A percentile compares a stretch with the other conserved stretches of the same genome.
Evolutionary conservation across 805 yeast species (phyloP).

Genomic region (Lachancea quebecensis): DNA sequence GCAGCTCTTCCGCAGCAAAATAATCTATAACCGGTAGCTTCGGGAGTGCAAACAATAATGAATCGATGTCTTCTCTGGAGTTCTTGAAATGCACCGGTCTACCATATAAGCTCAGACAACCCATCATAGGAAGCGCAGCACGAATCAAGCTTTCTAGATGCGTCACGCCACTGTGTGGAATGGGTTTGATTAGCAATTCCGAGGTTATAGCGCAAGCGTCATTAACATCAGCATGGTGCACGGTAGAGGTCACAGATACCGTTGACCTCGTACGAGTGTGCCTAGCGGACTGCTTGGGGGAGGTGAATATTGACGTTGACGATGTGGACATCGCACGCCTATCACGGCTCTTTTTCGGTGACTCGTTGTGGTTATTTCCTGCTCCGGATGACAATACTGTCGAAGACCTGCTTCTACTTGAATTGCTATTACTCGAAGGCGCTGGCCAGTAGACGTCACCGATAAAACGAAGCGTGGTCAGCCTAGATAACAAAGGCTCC

Average conservation of each 20-base stretch:
- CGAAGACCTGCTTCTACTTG: constrained; percentile 8
- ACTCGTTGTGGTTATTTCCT: not conserved
- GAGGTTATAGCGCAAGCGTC: constrained; percentile 6
- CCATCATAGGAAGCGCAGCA: constrained; percentile 57
- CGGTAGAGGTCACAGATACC: constrained; percentile 7
- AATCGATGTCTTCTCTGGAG: constrained; percentile 42
- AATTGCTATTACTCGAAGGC: not conserved
- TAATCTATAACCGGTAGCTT: constrained; percentile 60
- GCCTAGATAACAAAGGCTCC: constrained; percentile 3
- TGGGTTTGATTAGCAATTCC: constrained; percentile 50
- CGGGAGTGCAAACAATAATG: constrained; percentile 66
- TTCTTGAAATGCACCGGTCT: constrained; percentile 56
- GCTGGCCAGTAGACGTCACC: constrained; percentile 8
- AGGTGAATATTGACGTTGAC: not conserved
- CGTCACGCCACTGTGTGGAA: constrained; percentile 59
- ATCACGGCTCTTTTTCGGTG: constrained; percentile 4
- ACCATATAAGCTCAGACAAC: constrained; percentile 64
- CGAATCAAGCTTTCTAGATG: constrained; percentile 65
- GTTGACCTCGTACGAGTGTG: constrained; percentile 8
- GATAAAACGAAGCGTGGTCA: constrained; percentile 6
- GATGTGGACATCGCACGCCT: not conserved
- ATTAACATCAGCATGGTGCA: constrained; percentile 1
- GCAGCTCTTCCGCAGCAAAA: constrained; percentile 27
- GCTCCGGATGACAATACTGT: constrained; percentile 1
- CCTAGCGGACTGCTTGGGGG: not conserved